Evolutionary conservation across 1,284 basidiomycete genomes (phyloP).

Genomic region (Pseudozyma tsukubaensis): DNA sequence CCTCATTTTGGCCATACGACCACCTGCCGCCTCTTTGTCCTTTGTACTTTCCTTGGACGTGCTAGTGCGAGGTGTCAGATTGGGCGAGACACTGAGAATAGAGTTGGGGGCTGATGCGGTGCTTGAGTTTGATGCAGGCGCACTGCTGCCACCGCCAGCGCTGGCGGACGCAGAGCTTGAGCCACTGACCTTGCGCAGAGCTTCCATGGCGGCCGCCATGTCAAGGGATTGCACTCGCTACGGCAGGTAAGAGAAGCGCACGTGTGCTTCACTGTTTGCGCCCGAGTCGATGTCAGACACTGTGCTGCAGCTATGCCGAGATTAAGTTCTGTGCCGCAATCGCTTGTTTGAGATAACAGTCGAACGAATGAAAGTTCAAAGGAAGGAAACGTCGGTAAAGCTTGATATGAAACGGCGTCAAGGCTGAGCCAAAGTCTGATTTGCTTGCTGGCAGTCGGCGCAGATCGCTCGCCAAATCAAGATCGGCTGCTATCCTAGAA

Average conservation of each 20-base stretch:
- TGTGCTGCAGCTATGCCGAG: too few species aligned
- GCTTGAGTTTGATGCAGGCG: constrained; percentile 17
- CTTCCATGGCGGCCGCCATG: constrained; percentile 13
- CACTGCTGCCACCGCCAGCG: constrained; percentile 14
- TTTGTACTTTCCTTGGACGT: constrained; percentile 23
- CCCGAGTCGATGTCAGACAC: too few species aligned
- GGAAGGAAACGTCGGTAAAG: not conserved
- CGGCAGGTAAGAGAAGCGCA: too few species aligned
- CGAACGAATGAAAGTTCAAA: too few species aligned
- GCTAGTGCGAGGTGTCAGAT: constrained; percentile 25
- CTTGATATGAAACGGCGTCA: not conserved
- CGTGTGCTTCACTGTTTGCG: too few species aligned
- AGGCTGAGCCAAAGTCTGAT: not conserved
- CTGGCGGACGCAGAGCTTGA: constrained; percentile 6
- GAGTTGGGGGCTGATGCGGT: constrained; percentile 31
- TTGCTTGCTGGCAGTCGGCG: not conserved
- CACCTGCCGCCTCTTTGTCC: constrained; percentile 27
- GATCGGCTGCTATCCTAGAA: not conserved
- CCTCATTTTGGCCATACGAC: constrained; percentile 42
- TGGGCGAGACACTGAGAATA: constrained; percentile 20
- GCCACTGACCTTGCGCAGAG: constrained; percentile 32
- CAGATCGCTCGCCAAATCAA: not conserved
- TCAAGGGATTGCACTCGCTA: not conserved
- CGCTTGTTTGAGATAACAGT: too few species aligned
- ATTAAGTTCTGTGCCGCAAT: too few species aligned